A percentile compares a stretch with the other conserved stretches of the same genome.
Evolutionary conservation across 148 eudicot genomes (phyloP).

Genomic region (Fagopyrum tataricum): DNA sequence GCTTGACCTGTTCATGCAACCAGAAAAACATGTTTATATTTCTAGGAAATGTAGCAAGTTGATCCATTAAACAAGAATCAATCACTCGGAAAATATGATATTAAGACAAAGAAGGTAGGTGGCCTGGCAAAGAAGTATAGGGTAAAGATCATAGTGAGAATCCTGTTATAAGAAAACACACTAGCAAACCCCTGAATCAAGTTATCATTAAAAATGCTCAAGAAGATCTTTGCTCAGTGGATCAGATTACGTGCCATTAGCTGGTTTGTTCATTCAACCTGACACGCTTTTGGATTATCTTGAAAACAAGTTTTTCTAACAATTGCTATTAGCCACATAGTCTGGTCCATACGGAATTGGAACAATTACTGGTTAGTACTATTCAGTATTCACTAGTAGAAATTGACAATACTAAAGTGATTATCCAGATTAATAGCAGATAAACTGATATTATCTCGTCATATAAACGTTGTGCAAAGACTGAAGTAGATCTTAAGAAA

Average conservation of each 20-base stretch:
- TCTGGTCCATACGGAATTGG: background rate
- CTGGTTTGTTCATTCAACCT: background rate
- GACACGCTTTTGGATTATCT: background rate
- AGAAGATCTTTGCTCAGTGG: background rate
- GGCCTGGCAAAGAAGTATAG: background rate
- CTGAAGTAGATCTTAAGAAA: background rate
- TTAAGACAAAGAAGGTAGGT: background rate
- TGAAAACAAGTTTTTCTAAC: background rate
- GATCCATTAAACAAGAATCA: background rate
- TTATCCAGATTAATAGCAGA: background rate
- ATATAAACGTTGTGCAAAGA: background rate
- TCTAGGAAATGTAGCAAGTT: background rate
- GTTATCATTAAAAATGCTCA: background rate
- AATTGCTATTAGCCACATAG: constrained; percentile 1
- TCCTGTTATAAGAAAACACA: background rate
- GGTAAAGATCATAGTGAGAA: background rate
- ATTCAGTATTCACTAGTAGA: background rate
- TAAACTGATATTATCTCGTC: background rate
- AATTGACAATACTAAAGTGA: background rate
- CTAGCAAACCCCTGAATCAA: background rate
- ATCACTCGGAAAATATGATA: background rate
- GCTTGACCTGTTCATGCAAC: constrained; percentile 37
- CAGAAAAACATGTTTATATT: background rate
- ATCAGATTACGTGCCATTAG: background rate
- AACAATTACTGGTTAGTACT: background rate